Evolutionary conservation across 2,329 filamentous ascomycete species (phyloP).

Genomic region (Plectosphaerella plurivora): DNA sequence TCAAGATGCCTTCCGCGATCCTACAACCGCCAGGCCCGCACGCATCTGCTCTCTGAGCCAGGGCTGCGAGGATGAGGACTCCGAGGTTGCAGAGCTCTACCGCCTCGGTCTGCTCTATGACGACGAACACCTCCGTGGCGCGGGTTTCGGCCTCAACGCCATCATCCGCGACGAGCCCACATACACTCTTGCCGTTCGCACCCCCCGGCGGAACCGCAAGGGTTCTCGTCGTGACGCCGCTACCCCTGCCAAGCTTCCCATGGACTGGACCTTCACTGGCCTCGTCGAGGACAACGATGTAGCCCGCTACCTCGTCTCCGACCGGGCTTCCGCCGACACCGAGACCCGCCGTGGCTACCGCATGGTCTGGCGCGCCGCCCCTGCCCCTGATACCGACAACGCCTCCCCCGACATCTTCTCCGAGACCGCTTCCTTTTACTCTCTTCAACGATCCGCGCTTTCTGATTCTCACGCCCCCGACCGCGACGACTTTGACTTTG

Average conservation of each 20-base stretch:
- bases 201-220: slow-evolving; percentile 19
- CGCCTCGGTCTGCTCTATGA: slow-evolving; percentile 40
- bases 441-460: background rate
- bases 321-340: slow-evolving; percentile 11
- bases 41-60: too few species aligned
- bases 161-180: slow-evolving; percentile 31
- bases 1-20: slow-evolving; percentile 41
- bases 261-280: slow-evolving; percentile 38
- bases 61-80: slow-evolving; percentile 25
- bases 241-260: slow-evolving; percentile 21
- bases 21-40: slow-evolving; percentile 25
- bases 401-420: slow-evolving; percentile 27
- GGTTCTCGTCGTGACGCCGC: background rate
- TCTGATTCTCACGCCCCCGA: background rate
- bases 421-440: slow-evolving; percentile 11
- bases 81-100: slow-evolving; percentile 35
- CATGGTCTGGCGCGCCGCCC: slow-evolving; percentile 22
- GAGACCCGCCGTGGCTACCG: slow-evolving; percentile 6
- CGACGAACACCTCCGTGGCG: slow-evolving; percentile 27
- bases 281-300: slow-evolving; percentile 34
- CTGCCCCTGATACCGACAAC: slow-evolving; percentile 31
- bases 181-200: slow-evolving; percentile 32
- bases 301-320: slow-evolving; percentile 27
- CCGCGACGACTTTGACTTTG: slow-evolving; percentile 17
- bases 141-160: slow-evolving; percentile 31